Evolutionary conservation across 2,329 filamentous ascomycete genomes (phyloP).

Genomic region (Knufia petricola): DNA sequence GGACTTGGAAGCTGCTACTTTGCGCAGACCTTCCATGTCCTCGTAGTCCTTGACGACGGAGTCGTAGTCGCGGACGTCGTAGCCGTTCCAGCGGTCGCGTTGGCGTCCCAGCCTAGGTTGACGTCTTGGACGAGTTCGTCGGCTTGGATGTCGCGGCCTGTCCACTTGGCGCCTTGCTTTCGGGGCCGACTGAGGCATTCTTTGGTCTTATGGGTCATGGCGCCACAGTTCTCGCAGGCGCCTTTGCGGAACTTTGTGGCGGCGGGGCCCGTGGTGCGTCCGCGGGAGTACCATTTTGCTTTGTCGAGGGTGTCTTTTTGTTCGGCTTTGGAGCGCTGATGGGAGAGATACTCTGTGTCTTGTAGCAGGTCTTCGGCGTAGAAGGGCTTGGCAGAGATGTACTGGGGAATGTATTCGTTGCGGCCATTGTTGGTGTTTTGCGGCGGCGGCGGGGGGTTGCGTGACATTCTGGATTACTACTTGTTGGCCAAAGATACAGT

Average conservation of each 20-base stretch:
- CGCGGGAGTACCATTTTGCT: constrained; percentile 87
- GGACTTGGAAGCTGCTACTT: constrained; percentile 31
- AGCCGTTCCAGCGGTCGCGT: constrained; percentile 96
- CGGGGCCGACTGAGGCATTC: constrained; percentile 84
- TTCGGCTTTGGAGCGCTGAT: constrained; percentile 34
- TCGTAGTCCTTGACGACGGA: constrained; percentile 84
- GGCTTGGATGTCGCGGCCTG: constrained; percentile 83
- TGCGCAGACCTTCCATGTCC: constrained; percentile 66
- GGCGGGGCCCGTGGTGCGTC: constrained; percentile 71
- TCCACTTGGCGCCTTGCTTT: constrained; percentile 84
- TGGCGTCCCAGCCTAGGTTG: constrained; percentile 88
- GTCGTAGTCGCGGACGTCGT: constrained; percentile 77
- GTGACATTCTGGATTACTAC: constrained; percentile 4
- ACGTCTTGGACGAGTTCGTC: constrained; percentile 83
- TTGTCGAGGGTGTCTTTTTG: constrained; percentile 39
- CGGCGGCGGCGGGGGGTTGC: not conserved
- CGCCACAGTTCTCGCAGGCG: constrained; percentile 95
- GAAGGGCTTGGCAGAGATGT: constrained; percentile 97
- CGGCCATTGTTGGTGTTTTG: constrained; percentile 35
- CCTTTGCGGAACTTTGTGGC: constrained; percentile 97
- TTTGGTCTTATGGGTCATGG: constrained; percentile 92
- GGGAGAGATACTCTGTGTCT: constrained; percentile 8
- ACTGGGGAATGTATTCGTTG: constrained; percentile 96
- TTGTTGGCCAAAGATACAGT: not conserved
- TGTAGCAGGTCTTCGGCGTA: constrained; percentile 49